phyloP scores from a whole-genome alignment of 768 basidiomycete species.

The Coprinopsis marcescibilis region DNA sequence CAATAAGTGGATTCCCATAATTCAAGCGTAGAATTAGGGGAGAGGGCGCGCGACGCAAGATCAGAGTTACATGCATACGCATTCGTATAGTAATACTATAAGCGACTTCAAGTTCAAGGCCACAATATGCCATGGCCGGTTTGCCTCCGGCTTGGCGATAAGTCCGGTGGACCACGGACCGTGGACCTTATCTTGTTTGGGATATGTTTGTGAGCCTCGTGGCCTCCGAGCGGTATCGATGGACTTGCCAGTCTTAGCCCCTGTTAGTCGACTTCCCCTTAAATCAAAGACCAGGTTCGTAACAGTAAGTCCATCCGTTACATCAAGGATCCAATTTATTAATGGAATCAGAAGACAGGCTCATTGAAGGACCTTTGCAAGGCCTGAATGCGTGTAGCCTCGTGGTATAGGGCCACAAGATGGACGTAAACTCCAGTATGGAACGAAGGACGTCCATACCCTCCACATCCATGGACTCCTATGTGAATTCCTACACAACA shows the following conservation, averaged over 20 bases:
- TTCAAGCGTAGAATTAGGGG: too few species aligned
- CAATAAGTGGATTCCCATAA: too few species aligned
- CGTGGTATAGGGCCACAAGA: background rate
- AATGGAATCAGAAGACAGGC: too few species aligned
- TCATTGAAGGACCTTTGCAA: too few species aligned
- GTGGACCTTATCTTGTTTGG: background rate
- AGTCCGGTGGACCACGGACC: conserved; percentile 4
- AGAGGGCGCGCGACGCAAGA: too few species aligned
- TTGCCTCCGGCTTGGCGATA: too few species aligned
- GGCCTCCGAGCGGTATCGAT: conserved; percentile 5
- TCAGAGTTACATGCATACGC: too few species aligned
- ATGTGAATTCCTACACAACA: background rate
- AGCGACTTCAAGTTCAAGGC: too few species aligned
- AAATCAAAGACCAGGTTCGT: conserved; percentile 4
- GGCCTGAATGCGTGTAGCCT: too few species aligned
- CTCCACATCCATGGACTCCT: conserved; percentile 1
- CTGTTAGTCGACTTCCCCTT: background rate
- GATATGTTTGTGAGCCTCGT: conserved; percentile 4
- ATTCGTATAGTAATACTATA: too few species aligned
- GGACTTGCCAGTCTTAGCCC: conserved; percentile 4
- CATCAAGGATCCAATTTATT: too few species aligned
- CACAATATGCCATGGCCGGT: too few species aligned
- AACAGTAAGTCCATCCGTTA: background rate
- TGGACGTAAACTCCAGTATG: background rate
- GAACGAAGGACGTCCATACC: background rate